Evolutionary conservation across 352 stramenopile species (phyloP).

Genomic region (Phytophthora pistaciae): DNA sequence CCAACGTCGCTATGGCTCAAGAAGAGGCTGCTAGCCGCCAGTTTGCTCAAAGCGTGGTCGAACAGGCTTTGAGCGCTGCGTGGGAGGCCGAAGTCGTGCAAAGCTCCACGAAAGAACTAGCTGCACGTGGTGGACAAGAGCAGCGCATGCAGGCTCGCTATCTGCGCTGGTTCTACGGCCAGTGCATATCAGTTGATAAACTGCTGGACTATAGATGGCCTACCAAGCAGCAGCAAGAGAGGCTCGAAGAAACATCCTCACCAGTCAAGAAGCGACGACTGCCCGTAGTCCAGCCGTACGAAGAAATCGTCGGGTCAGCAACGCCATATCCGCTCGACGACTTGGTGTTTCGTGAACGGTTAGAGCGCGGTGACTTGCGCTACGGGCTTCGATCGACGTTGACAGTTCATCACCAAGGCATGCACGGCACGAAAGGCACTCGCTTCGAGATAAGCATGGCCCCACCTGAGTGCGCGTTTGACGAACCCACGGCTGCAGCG

Average conservation of each 20-base stretch:
- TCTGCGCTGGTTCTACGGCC: slow-evolving; percentile 70
- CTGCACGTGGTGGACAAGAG: slow-evolving; percentile 37
- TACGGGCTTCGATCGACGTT: slow-evolving; percentile 56
- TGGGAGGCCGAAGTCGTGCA: slow-evolving; percentile 49
- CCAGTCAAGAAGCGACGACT: slow-evolving; percentile 16
- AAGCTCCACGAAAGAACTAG: slow-evolving; percentile 16
- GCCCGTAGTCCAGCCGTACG: neutral
- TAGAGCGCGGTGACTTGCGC: slow-evolving; percentile 52
- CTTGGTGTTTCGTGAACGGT: slow-evolving; percentile 53
- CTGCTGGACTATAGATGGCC: slow-evolving; percentile 68
- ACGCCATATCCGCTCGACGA: slow-evolving; percentile 61
- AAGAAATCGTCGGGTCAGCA: slow-evolving; percentile 5
- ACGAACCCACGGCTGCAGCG: slow-evolving; percentile 15
- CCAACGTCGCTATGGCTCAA: slow-evolving; percentile 43
- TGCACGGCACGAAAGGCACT: slow-evolving; percentile 23
- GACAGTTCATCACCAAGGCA: slow-evolving; percentile 59
- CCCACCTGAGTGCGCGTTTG: slow-evolving; percentile 28
- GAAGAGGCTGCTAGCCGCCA: slow-evolving; percentile 50
- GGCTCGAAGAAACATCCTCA: slow-evolving; percentile 7
- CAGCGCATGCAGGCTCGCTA: slow-evolving; percentile 56
- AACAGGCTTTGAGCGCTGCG: slow-evolving; percentile 34
- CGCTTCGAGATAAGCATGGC: slow-evolving; percentile 31
- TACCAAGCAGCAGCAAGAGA: slow-evolving; percentile 37
- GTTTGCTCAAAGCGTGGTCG: slow-evolving; percentile 36
- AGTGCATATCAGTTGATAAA: slow-evolving; percentile 64